Percentiles rank a stretch among this genome's conserved stretches.
Conservation (phyloP, 768 basidiomycete species). For the Dioszegia aurantiaca region DNA sequence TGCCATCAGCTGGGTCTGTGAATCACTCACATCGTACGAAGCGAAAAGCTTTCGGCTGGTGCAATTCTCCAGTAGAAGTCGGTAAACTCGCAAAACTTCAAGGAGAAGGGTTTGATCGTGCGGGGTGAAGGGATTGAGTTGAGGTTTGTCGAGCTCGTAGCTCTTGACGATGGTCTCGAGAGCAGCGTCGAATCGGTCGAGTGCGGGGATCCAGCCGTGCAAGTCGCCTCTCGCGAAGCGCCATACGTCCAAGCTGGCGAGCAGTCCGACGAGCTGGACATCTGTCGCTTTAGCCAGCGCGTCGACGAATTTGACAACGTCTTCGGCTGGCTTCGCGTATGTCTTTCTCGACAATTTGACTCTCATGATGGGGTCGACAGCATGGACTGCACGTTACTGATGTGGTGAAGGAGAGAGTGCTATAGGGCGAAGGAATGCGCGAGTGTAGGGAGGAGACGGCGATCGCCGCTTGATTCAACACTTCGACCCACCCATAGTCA, state of each 20-base stretch:
- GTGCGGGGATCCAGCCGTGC: constrained; percentile 90
- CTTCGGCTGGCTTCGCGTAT: constrained; percentile 30
- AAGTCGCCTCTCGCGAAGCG: constrained; percentile 87
- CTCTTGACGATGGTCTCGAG: constrained; percentile 76
- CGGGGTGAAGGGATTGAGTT: constrained; percentile 73
- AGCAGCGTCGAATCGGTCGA: constrained; percentile 91
- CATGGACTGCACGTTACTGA: background rate
- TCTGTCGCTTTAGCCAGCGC: constrained; percentile 66
- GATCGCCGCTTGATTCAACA: background rate
- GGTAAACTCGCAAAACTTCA: constrained; percentile 82
- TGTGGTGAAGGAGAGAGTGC: background rate
- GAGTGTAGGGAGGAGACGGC: background rate
- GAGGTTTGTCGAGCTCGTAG: constrained; percentile 79
- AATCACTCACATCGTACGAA: constrained; percentile 81
- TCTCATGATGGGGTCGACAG: constrained; percentile 35
- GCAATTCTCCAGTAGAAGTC: constrained; percentile 89
- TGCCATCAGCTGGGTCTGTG: constrained; percentile 50
- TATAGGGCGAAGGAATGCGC: constrained; percentile 1
- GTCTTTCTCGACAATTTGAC: constrained; percentile 23
- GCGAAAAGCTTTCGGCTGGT: constrained; percentile 95
- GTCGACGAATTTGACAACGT: constrained; percentile 70
- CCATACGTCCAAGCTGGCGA: constrained; percentile 75
- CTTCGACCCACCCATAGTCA: too few relatives aligned
- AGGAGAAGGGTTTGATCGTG: constrained; percentile 69
- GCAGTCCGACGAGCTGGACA: constrained; percentile 67